Base-by-base conservation (phyloP, 2,329 filamentous ascomycete species). In the Fusarium foetens region DNA sequence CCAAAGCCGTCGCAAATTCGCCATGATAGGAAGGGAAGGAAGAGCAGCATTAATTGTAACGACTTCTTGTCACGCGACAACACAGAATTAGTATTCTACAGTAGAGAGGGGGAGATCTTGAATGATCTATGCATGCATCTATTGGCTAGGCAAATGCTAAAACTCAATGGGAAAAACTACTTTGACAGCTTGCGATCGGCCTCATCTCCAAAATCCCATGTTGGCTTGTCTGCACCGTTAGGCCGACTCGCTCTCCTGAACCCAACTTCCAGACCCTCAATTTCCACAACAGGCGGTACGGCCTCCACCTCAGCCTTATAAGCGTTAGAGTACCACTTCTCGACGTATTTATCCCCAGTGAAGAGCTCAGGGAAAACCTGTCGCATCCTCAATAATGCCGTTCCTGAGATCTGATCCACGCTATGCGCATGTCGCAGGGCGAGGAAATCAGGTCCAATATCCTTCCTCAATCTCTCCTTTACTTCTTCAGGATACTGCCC, bases 401-500 rank as follows among this genome's bases (percentile, higher is more conserved):
- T 85, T 49, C 86, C 87, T 1, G 89, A 90, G 41, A 92, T 90
- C 49, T 90, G 88, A 63, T 92, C 90, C 3, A 92, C 90, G 68
- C 88, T 91, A 75, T 92, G 87, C 52, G 86, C 84, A 73, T 92
- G 89, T 7, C 88, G 81, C 57, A 92, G 77, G 10, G 83, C 80
- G 33, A 90, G 86, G 74, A 92, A 91, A 3, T 87, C 85, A 0
- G 81, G 77, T 2, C 86, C 85, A 65, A 85, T 85, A 38, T 84
- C 80, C 41, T 80, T 80, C 25, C 86, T 84, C 25, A 92, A 79
- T 55, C 83, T 73, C 16, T 84, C 80, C 79, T 91, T 87, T 4
- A 91, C 84, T 0, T 83, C 79, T 0, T 83, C 81, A 0, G 88
- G 82, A 67, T 92, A 88, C 42, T 88, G 79, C 1, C 91, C 91